phyloP scores from a whole-genome alignment of 2,329 filamentous ascomycete genomes.

The Aspergillus sp. region DNA sequence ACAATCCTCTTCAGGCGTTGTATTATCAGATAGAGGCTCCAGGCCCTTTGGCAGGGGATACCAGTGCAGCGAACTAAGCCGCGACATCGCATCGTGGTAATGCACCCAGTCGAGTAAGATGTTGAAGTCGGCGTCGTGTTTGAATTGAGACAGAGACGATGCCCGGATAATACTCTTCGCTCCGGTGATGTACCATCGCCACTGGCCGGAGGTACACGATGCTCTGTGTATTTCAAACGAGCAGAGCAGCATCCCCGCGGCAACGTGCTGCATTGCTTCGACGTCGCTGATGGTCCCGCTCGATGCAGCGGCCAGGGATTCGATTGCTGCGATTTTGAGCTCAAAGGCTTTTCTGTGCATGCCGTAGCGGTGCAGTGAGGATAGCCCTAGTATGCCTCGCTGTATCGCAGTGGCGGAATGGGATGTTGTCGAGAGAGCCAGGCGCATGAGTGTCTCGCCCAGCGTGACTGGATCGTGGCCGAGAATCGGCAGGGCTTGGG shows the following conservation, averaged over 20 bases:
- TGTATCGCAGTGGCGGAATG: constrained; percentile 4
- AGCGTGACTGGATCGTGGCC: constrained; percentile 3
- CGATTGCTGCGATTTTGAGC: constrained; percentile 8
- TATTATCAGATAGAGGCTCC: neutral
- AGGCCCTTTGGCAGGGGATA: neutral
- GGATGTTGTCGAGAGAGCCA: constrained; percentile 3
- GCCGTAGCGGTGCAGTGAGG: constrained; percentile 13
- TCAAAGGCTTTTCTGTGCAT: neutral
- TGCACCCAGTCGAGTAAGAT: constrained; percentile 11
- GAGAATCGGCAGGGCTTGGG: constrained; percentile 3
- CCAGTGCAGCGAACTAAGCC: constrained; percentile 13
- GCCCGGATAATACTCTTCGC: constrained; percentile 3
- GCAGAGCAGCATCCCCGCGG: constrained; percentile 14
- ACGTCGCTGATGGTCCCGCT: neutral
- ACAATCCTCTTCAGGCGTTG: too few relatives aligned
- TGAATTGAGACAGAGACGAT: neutral
- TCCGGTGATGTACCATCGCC: constrained; percentile 9
- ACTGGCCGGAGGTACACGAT: constrained; percentile 12
- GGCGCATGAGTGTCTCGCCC: constrained; percentile 5
- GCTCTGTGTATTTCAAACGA: constrained; percentile 14
- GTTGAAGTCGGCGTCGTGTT: neutral
- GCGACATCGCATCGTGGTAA: constrained; percentile 11
- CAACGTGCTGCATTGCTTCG: constrained; percentile 13
- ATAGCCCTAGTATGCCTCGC: neutral
- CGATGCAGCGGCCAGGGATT: neutral